Evolutionary conservation across 78 protist species (phyloP).

Genomic region (Anaeramoeba flamelloides): DNA sequence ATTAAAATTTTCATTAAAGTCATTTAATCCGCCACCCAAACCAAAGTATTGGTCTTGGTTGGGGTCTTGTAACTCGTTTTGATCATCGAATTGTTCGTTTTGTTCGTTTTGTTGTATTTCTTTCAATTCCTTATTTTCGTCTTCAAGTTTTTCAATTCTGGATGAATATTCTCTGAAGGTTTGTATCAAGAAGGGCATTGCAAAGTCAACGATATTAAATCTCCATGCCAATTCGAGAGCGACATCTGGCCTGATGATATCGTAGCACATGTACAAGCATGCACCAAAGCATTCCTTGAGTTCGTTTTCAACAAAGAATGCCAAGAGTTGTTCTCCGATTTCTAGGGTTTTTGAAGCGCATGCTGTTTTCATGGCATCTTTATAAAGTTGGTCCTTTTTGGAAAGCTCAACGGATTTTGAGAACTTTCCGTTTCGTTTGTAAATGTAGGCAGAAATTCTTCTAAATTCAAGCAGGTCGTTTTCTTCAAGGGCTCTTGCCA

Average conservation of each 20-base stretch:
- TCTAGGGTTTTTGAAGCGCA: conserved; percentile 57
- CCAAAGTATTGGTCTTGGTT: no score
- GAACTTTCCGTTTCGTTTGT: conserved; percentile 46
- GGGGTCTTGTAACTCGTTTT: no score
- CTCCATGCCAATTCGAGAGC: conserved; percentile 96
- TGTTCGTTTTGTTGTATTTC: no score
- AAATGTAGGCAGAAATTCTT: conserved; percentile 78
- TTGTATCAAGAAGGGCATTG: conserved; percentile 89
- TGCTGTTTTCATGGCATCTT: conserved; percentile 88
- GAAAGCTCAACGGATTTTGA: conserved; percentile 67
- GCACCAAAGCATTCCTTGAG: conserved; percentile 79
- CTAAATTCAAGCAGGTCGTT: conserved; percentile 85
- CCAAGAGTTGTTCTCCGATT: conserved; percentile 71
- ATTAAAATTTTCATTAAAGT: no score
- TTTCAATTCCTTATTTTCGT: no score
- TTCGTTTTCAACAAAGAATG: conserved; percentile 64
- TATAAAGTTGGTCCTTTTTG: conserved; percentile 75
- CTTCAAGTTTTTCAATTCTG: no score
- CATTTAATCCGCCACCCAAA: no score
- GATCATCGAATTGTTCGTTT: no score
- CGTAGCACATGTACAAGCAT: conserved; percentile 84
- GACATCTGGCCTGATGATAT: conserved; percentile 63
- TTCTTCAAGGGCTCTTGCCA: conserved; percentile 70
- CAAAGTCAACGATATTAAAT: conserved; percentile 67
- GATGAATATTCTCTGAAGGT: no score